phyloP scores from a whole-genome alignment of 2,329 filamentous ascomycete species.

The Sphaerulina musiva region DNA sequence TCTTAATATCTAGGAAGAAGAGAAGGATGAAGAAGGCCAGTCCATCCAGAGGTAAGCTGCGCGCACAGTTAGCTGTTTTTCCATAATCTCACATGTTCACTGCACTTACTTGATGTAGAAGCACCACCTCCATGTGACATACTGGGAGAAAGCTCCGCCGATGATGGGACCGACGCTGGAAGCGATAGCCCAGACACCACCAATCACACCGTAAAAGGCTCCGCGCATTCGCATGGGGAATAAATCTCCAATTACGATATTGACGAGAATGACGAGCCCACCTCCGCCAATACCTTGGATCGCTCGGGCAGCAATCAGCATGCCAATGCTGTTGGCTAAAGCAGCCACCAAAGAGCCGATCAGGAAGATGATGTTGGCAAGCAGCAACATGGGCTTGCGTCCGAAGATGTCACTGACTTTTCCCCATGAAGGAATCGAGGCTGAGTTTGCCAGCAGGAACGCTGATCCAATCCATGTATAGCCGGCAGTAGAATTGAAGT shows the following conservation, averaged over 20 bases:
- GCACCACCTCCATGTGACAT: constrained; percentile 58
- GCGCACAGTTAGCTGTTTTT: no score
- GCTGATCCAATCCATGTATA: constrained; percentile 51
- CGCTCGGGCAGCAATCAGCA: constrained; percentile 56
- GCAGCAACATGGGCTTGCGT: constrained; percentile 53
- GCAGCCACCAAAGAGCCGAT: constrained; percentile 56
- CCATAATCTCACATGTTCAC: no score
- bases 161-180: constrained; percentile 59
- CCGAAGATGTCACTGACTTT: constrained; percentile 50
- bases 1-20: constrained; percentile 61
- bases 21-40: constrained; percentile 53
- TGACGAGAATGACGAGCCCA: constrained; percentile 57
- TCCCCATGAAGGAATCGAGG: constrained; percentile 26
- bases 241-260: constrained; percentile 58
- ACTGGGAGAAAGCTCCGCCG: constrained; percentile 60
- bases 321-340: constrained; percentile 51
- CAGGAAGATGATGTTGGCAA: constrained; percentile 53
- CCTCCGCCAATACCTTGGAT: constrained; percentile 60
- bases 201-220: constrained; percentile 59
- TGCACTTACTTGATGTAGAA: constrained; percentile 51
- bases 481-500: constrained; percentile 47
- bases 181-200: constrained; percentile 60
- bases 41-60: constrained; percentile 51
- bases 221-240: constrained; percentile 50
- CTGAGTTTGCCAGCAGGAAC: constrained; percentile 44